Evolutionary conservation across 169 alveolate genomes (phyloP).

Genomic region (Plasmodium fragile): DNA sequence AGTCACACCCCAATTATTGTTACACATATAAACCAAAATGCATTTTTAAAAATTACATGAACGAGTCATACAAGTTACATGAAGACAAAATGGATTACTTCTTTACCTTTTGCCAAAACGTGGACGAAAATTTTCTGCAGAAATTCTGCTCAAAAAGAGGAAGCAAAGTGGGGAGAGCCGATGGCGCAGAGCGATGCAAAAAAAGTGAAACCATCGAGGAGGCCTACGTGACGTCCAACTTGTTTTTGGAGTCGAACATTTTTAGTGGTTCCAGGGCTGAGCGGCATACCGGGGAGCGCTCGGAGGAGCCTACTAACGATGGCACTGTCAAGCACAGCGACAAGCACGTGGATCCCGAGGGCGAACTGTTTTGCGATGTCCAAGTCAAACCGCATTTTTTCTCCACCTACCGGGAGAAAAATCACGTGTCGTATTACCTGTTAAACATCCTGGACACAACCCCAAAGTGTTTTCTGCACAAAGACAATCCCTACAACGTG

Average conservation of each 20-base stretch:
- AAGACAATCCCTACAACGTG: conserved; percentile 30
- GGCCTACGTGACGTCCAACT: conserved; percentile 42
- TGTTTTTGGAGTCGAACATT: conserved; percentile 56
- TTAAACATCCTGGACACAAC: conserved; percentile 26
- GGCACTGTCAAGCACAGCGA: no score
- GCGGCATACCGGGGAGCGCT: background rate
- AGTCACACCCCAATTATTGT: background rate
- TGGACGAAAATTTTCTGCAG: conserved; percentile 50
- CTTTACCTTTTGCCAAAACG: conserved; percentile 62
- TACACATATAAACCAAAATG: background rate
- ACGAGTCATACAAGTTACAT: conserved; percentile 37
- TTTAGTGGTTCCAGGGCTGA: background rate
- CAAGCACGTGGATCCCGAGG: background rate
- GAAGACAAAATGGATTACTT: conserved; percentile 68
- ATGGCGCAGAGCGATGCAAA: background rate
- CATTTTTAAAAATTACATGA: conserved; percentile 19
- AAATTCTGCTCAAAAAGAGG: conserved; percentile 14
- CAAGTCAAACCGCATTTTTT: conserved; percentile 49
- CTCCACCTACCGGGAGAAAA: conserved; percentile 42
- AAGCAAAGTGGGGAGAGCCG: background rate
- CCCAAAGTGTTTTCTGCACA: conserved; percentile 22
- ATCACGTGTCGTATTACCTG: conserved; percentile 24
- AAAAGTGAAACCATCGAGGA: conserved; percentile 41
- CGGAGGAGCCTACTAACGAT: background rate
- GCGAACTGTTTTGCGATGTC: conserved; percentile 12